Evolutionary conservation across 2,329 filamentous ascomycete genomes (phyloP), one percentile per base, ranked within the genome.

Genomic region (Pestalotiopsis fici): DNA sequence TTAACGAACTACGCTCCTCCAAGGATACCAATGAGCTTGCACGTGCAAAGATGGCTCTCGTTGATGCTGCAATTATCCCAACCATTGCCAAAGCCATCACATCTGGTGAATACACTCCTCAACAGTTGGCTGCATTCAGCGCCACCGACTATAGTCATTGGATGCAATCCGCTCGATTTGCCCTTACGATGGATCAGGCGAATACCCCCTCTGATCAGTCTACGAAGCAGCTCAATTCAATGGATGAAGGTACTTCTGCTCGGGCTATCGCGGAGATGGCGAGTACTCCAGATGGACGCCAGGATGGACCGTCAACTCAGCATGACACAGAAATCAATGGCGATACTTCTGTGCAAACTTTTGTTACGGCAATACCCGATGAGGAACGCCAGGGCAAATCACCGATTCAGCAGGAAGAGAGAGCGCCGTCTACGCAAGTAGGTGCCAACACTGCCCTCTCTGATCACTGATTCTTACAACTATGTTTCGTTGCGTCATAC

Each of bases 11-110:
- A 13, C 23, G 65, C 13, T 55, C 67, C 13, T 37, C 65, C 35
- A 59, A 47, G 50, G 15, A 56, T 5, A 21, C 50, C 12, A 64
- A 72, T 47, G 28, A 62, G 56, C 63, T 67, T 64, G 63, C 23
- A 28, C 27, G 55, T 9, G 54, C 70, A 4, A 68, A 65, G 65
- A 67, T 64, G 66, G 71, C 72, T n/a, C 55, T 75, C 18, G 71
- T 73, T 37, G 57, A 59, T 31, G 71, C 72, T 28, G 69, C 69
- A 23, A 54, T 47, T 28, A 61, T 59, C 35, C 25, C 64, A 37
- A 71, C 73, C 7, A 76, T 77, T 59, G 64, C 74, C 28, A 69
- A 75, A 39, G 73, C 69, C 23, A 39, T 76, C 15, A 69, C 69
- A 31, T 63, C 67, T 28, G 67, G 63, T 15, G 43, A 71, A 12